Evolutionary conservation across 768 basidiomycete genomes (phyloP).

Genomic region (Nevesoporus exiguus): DNA sequence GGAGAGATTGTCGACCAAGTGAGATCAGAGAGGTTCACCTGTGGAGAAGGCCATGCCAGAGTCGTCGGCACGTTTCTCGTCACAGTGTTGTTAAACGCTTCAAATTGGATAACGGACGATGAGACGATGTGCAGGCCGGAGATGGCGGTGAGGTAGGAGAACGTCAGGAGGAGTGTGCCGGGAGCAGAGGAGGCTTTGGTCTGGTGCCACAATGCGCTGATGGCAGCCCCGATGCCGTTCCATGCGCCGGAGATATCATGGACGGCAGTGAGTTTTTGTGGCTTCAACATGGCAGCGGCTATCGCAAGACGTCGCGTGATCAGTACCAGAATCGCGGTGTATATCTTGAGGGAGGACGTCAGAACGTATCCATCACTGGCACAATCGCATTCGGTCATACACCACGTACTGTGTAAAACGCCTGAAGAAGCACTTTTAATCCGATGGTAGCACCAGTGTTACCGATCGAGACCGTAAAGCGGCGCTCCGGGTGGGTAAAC

Average conservation of each 20-base stretch:
- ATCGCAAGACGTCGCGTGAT: constrained; percentile 14
- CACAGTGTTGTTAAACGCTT: background rate
- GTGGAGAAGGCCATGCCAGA: background rate
- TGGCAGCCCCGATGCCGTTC: constrained; percentile 23
- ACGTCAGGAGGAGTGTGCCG: background rate
- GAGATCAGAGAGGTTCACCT: background rate
- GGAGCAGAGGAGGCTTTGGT: constrained; percentile 9
- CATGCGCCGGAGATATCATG: constrained; percentile 22
- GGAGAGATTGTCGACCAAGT: background rate
- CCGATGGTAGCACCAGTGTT: background rate
- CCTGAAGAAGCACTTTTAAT: background rate
- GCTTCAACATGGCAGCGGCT: background rate
- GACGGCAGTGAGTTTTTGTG: constrained; percentile 15
- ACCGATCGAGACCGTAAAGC: background rate
- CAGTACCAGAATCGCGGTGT: constrained; percentile 4
- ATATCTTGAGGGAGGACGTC: constrained; percentile 8
- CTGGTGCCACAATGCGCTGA: constrained; percentile 19
- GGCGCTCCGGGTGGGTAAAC: background rate
- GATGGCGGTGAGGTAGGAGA: constrained; percentile 1
- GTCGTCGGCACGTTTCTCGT: background rate
- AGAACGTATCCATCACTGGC: background rate
- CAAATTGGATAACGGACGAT: background rate
- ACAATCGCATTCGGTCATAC: too few relatives aligned
- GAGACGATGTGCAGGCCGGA: constrained; percentile 17
- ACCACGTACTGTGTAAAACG: background rate